Percentiles rank a stretch among this genome's conserved stretches.
Evolutionary conservation across 2,329 filamentous ascomycete genomes (phyloP).

Genomic region (Macrophomina pseudophaseolina): DNA sequence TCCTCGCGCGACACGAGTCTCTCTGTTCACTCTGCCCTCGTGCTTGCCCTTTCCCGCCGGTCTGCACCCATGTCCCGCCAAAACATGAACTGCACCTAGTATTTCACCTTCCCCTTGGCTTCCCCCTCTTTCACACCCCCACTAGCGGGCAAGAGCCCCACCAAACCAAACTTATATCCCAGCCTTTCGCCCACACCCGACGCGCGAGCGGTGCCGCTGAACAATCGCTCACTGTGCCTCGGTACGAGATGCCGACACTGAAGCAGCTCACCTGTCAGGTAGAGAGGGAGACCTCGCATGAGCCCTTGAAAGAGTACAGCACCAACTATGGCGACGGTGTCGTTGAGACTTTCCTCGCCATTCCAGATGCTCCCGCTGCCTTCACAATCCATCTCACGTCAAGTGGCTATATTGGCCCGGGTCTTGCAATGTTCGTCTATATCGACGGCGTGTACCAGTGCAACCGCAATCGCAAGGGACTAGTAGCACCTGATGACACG

Average conservation of each 20-base stretch:
- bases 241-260: slow-evolving; percentile 55
- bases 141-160: too few relatives aligned
- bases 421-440: slow-evolving; percentile 61
- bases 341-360: slow-evolving; percentile 58
- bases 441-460: slow-evolving; percentile 64
- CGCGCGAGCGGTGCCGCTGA: too few relatives aligned
- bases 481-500: slow-evolving; percentile 40
- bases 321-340: slow-evolving; percentile 57
- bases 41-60: too few relatives aligned
- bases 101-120: too few relatives aligned
- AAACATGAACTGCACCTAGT: too few relatives aligned
- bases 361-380: slow-evolving; percentile 50
- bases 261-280: slow-evolving; percentile 59
- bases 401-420: slow-evolving; percentile 57
- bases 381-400: slow-evolving; percentile 59
- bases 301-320: slow-evolving; percentile 55
- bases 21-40: too few relatives aligned
- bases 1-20: too few relatives aligned
- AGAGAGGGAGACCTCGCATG: slow-evolving; percentile 52
- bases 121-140: too few relatives aligned
- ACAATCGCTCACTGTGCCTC: too few relatives aligned
- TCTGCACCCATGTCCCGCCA: too few relatives aligned
- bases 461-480: slow-evolving; percentile 57
- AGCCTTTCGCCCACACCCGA: too few relatives aligned
- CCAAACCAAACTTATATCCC: too few relatives aligned